These are phyloP conservation scores for Cercospora sp. DNA, from an alignment of 2,329 filamentous ascomycete genomes.

Conservation along the genomic window DNA sequence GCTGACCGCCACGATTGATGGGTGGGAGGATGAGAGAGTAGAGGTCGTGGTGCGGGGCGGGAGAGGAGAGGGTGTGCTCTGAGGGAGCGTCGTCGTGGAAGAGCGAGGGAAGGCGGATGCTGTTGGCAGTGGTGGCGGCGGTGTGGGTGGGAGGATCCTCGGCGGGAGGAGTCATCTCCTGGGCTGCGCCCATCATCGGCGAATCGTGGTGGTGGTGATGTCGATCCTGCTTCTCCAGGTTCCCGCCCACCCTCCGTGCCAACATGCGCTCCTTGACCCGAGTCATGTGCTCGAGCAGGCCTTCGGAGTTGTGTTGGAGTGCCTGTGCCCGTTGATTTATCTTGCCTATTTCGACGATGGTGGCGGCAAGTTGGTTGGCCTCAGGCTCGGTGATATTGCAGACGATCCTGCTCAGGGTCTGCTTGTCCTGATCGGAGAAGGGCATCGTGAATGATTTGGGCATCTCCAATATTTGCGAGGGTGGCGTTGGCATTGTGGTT, in stretches of 20 bases:
- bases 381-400: conserved; percentile 7
- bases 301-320: neutral
- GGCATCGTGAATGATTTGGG: neutral
- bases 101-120: neutral
- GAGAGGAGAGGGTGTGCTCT: neutral
- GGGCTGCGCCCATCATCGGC: neutral
- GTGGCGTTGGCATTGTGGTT: neutral
- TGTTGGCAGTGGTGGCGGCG: neutral
- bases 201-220: conserved; percentile 1
- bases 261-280: neutral
- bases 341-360: conserved; percentile 19
- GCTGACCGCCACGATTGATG: conserved; percentile 17
- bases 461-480: conserved; percentile 1
- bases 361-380: conserved; percentile 1
- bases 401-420: conserved; percentile 2
- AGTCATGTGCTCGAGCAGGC: conserved; percentile 1
- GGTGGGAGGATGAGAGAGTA: neutral
- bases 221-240: neutral
- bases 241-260: neutral
- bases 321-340: conserved; percentile 13
- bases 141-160: neutral
- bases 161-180: neutral
- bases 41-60: neutral
- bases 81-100: neutral
- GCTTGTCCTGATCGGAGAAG: conserved; percentile 3